Percentiles rank a stretch among this genome's conserved stretches.
Evolutionary conservation across 805 yeast genomes (phyloP).

Genomic region (Brettanomyces sp.): DNA sequence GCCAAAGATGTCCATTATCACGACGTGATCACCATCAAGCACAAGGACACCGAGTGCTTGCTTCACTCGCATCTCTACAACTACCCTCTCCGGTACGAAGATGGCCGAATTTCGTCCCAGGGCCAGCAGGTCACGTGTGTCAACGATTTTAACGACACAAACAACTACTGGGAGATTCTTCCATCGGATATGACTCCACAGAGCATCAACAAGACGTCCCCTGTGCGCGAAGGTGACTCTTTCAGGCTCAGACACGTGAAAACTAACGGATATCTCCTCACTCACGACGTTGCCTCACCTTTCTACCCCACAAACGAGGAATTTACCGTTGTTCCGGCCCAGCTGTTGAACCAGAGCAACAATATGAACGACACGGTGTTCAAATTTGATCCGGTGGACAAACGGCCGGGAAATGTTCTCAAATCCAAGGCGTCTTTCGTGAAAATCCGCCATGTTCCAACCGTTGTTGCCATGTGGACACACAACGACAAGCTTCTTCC

Average conservation of each 20-base stretch:
- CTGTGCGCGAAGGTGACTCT: slow-evolving; percentile 60
- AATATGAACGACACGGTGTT: slow-evolving; percentile 71
- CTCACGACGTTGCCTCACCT: slow-evolving; percentile 97
- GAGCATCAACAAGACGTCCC: slow-evolving; percentile 30
- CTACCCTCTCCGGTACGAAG: slow-evolving; percentile 91
- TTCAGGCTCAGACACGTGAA: slow-evolving; percentile 74
- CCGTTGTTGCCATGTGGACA: slow-evolving; percentile 91
- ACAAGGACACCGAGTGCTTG: slow-evolving; percentile 67
- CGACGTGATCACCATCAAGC: slow-evolving; percentile 70
- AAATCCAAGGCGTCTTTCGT: slow-evolving; percentile 65
- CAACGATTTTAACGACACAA: slow-evolving; percentile 47
- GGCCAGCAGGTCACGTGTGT: slow-evolving; percentile 88
- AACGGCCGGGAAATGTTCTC: slow-evolving; percentile 39
- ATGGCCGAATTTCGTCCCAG: slow-evolving; percentile 89
- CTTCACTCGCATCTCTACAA: slow-evolving; percentile 72
- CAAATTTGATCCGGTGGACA: slow-evolving; percentile 54
- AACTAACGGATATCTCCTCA: slow-evolving; percentile 69
- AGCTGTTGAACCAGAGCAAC: slow-evolving; percentile 38
- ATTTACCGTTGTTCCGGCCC: slow-evolving; percentile 64
- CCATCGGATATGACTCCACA: slow-evolving; percentile 46
- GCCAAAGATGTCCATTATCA: slow-evolving; percentile 66
- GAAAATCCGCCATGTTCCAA: slow-evolving; percentile 71
- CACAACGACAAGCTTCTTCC: slow-evolving; percentile 78
- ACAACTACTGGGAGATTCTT: slow-evolving; percentile 80
- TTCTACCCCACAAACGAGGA: slow-evolving; percentile 88